phyloP scores from a whole-genome alignment of 768 basidiomycete species.

The Tylopilus cervinicoccineus region DNA sequence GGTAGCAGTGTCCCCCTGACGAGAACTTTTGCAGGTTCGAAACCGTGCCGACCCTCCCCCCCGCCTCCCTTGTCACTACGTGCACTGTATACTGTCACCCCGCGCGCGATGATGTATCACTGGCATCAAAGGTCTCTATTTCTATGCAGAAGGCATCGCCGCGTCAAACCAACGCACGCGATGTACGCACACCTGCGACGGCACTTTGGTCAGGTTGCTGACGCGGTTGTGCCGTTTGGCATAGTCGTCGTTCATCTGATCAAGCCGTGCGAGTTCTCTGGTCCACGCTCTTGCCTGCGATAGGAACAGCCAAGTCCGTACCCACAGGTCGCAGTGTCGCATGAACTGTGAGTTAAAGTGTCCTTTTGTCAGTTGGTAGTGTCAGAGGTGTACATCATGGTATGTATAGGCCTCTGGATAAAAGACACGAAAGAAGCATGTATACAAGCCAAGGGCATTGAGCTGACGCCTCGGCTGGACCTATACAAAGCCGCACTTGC shows the following conservation, averaged over 20 bases:
- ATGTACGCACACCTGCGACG: no score
- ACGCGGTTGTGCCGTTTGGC: no score
- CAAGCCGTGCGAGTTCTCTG: conserved; percentile 90
- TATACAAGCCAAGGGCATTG: conserved; percentile 97
- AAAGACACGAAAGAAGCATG: conserved; percentile 99
- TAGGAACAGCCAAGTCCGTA: conserved; percentile 97
- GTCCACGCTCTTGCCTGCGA: conserved; percentile 85
- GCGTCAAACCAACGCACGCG: conserved; percentile 83
- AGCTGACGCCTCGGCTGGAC: conserved; percentile 91
- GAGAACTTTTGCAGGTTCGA: no score
- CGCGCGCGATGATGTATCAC: no score
- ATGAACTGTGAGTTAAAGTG: conserved; percentile 91
- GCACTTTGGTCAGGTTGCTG: no score
- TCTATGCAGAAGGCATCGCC: conserved; percentile 81
- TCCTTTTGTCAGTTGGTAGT: conserved; percentile 99
- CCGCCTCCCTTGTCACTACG: no score
- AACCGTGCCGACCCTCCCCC: no score
- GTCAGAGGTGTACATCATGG: conserved; percentile 80
- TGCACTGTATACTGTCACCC: no score
- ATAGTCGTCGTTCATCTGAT: conserved; percentile 84
- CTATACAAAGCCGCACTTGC: conserved; percentile 98
- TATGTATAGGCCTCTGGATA: conserved; percentile 73
- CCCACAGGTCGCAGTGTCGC: conserved; percentile 89
- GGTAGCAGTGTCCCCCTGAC: no score
- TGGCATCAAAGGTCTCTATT: conserved; percentile 93